Evolutionary conservation across 2,329 filamentous ascomycete genomes (phyloP).

Genomic region (Clarireedia hainanense): DNA sequence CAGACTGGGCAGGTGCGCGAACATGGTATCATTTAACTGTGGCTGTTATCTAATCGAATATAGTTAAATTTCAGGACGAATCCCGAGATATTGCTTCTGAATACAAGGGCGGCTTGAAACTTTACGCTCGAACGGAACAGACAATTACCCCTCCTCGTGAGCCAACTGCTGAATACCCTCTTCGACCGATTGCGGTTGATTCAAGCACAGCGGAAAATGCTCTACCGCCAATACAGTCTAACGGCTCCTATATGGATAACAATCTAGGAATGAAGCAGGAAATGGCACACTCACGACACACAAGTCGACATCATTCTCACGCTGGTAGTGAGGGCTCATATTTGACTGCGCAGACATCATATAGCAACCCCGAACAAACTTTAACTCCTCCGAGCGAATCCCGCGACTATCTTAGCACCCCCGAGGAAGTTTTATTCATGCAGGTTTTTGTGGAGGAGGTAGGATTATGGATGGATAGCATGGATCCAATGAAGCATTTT

Average conservation of each 20-base stretch:
- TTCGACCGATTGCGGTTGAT: conserved; percentile 15
- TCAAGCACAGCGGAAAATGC: conserved; percentile 19
- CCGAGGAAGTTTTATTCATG: conserved; percentile 81
- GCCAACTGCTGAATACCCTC: conserved; percentile 19
- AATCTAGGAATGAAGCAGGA: conserved; percentile 21
- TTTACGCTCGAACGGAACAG: conserved; percentile 54
- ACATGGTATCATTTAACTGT: neutral
- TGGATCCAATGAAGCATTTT: conserved; percentile 82
- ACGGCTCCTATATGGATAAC: conserved; percentile 21
- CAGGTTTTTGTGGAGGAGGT: conserved; percentile 89
- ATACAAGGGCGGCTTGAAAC: conserved; percentile 70
- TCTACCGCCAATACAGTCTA: conserved; percentile 26
- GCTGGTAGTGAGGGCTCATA: conserved; percentile 25
- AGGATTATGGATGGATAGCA: conserved; percentile 87
- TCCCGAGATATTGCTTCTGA: conserved; percentile 85
- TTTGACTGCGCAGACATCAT: conserved; percentile 33
- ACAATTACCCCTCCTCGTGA: conserved; percentile 28
- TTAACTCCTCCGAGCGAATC: conserved; percentile 36
- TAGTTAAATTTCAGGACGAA: conserved; percentile 77
- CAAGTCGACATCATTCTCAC: conserved; percentile 28
- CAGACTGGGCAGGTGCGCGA: conserved; percentile 54
- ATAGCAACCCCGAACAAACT: conserved; percentile 24
- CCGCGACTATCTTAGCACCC: conserved; percentile 59
- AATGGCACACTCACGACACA: conserved; percentile 20
- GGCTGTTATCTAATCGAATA: neutral